These are phyloP conservation scores for Geotrichum candidum DNA, from an alignment of 1,139 yeast genomes.

Conservation along the genomic window DNA sequence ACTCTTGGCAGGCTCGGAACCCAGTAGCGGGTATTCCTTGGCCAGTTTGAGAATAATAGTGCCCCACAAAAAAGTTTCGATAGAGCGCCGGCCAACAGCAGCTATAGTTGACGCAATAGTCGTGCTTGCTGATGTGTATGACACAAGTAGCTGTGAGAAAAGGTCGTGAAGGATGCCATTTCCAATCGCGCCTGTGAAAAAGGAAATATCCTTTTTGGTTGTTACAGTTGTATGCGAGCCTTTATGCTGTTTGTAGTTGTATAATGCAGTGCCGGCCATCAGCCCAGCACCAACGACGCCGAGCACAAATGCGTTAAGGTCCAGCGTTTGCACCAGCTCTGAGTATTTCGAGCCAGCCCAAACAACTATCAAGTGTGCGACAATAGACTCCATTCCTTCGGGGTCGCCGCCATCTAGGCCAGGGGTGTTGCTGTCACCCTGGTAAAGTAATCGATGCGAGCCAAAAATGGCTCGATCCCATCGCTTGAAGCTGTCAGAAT, in stretches of 20 bases:
- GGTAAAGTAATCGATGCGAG: constrained; percentile 1
- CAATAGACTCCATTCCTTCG: constrained; percentile 1
- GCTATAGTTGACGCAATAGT: background rate
- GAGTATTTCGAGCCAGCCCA: background rate
- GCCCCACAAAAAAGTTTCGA: constrained; percentile 9
- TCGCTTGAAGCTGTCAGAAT: background rate
- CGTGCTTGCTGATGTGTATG: background rate
- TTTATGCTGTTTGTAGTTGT: background rate
- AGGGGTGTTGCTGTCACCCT: background rate
- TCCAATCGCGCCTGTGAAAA: background rate
- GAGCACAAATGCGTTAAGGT: constrained; percentile 24
- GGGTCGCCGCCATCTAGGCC: background rate
- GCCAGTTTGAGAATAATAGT: constrained; percentile 8
- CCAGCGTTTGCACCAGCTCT: background rate
- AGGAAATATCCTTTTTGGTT: background rate
- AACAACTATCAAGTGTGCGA: background rate
- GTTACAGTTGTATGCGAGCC: background rate
- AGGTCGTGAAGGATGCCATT: background rate
- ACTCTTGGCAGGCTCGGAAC: background rate
- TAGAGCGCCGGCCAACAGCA: constrained; percentile 10
- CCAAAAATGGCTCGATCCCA: constrained; percentile 13
- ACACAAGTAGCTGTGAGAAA: background rate
- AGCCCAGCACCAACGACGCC: constrained; percentile 20
- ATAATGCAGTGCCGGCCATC: background rate
- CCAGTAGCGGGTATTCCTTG: constrained; percentile 7